Conservation (phyloP, 1,284 basidiomycete species). For the Ustilago curta region DNA sequence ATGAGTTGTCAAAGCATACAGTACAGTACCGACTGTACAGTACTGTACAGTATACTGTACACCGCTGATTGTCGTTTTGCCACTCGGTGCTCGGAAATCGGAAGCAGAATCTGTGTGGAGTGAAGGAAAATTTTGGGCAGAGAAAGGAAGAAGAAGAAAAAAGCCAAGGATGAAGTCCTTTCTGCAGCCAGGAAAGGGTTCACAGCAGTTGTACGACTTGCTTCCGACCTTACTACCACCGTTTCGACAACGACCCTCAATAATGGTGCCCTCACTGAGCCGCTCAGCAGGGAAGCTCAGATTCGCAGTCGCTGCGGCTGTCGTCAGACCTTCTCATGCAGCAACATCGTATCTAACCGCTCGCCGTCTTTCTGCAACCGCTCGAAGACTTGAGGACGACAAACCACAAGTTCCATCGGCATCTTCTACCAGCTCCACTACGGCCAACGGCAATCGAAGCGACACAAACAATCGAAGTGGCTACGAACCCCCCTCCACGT, state of each 20-base stretch:
- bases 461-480: background rate
- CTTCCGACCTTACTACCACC: background rate
- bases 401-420: slow-evolving; percentile 7
- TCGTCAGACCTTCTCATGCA: background rate
- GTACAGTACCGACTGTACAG: too few relatives aligned
- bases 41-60: too few relatives aligned
- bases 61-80: background rate
- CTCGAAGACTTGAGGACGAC: slow-evolving; percentile 18
- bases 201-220: background rate
- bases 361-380: slow-evolving; percentile 26
- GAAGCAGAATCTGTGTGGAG: slow-evolving; percentile 13
- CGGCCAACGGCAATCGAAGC: background rate
- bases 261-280: slow-evolving; percentile 19
- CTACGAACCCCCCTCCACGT: slow-evolving; percentile 28
- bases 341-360: background rate
- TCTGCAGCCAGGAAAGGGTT: background rate
- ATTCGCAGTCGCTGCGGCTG: background rate
- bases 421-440: slow-evolving; percentile 11
- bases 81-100: slow-evolving; percentile 20
- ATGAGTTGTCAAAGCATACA: background rate
- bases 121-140: slow-evolving; percentile 3
- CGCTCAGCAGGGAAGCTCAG: slow-evolving; percentile 15
- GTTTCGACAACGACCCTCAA: background rate
- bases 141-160: slow-evolving; percentile 18
- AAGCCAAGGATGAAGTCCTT: background rate